phyloP scores from a whole-genome alignment of 192 early-diverging fungal species.

The Coemansia furcata region DNA sequence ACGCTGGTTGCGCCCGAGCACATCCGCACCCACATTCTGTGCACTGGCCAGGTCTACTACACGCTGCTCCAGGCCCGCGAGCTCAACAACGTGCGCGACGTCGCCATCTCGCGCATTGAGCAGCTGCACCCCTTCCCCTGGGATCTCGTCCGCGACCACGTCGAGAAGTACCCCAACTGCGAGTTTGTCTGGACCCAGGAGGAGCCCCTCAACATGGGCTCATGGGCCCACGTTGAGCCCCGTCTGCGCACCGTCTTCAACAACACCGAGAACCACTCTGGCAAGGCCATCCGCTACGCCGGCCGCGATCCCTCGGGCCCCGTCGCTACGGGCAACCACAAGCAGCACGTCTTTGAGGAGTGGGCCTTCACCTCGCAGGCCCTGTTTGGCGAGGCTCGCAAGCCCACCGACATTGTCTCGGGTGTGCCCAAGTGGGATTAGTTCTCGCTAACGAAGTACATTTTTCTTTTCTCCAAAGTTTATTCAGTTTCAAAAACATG shows the following conservation, averaged over 20 bases:
- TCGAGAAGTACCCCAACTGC: constrained; percentile 89
- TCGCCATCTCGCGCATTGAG: constrained; percentile 92
- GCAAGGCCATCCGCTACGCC: constrained; percentile 68
- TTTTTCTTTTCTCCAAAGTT: constrained; percentile 1
- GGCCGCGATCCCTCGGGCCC: constrained; percentile 87
- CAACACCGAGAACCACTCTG: constrained; percentile 66
- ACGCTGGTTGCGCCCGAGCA: constrained; percentile 74
- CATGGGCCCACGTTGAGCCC: constrained; percentile 86
- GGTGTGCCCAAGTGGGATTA: constrained; percentile 72
- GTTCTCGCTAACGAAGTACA: neutral
- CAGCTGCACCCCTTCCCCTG: constrained; percentile 96
- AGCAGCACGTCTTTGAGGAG: constrained; percentile 86
- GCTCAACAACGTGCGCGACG: constrained; percentile 83
- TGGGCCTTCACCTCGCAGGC: constrained; percentile 70
- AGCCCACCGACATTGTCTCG: constrained; percentile 63
- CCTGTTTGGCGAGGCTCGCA: constrained; percentile 65
- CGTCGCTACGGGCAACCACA: constrained; percentile 93
- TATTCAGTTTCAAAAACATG: neutral
- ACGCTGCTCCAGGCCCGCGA: constrained; percentile 81
- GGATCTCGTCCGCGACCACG: constrained; percentile 78
- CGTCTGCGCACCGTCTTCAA: constrained; percentile 79
- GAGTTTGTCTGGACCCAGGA: constrained; percentile 95
- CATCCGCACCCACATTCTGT: constrained; percentile 91
- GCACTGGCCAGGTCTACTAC: constrained; percentile 98
- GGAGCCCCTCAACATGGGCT: constrained; percentile 92